Conservation (phyloP, 805 yeast genomes). For the Saccharomycopsis sp. region DNA sequence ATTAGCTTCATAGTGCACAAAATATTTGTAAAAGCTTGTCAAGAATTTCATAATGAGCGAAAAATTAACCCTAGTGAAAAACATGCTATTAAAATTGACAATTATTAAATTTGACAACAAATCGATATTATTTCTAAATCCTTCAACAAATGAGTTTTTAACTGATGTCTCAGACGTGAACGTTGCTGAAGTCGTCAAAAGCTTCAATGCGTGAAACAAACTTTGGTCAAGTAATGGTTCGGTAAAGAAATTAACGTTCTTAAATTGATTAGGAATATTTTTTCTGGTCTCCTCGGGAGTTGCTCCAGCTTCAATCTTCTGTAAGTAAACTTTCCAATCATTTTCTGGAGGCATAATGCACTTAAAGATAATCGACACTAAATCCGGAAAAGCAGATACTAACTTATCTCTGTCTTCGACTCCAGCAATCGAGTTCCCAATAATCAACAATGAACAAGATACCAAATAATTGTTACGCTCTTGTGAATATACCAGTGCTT, state of each 20-base stretch:
- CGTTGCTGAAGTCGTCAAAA: constrained; percentile 6
- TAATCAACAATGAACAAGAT: constrained; percentile 12
- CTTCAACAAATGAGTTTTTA: background rate
- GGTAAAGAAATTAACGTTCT: constrained; percentile 14
- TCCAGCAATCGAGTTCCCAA: constrained; percentile 15
- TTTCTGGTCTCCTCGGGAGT: background rate
- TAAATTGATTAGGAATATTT: background rate
- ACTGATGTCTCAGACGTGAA: background rate
- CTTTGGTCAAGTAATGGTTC: constrained; percentile 20
- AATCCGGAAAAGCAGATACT: constrained; percentile 5
- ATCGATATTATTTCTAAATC: constrained; percentile 6
- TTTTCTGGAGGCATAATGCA: background rate
- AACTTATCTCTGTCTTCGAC: constrained; percentile 9
- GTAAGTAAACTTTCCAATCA: background rate
- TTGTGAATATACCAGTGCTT: background rate
- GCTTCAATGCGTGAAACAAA: constrained; percentile 18
- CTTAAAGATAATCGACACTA: constrained; percentile 2
- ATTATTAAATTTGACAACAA: constrained; percentile 9
- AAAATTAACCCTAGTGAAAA: constrained; percentile 16
- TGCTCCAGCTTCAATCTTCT: background rate
- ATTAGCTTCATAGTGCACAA: constrained; percentile 6
- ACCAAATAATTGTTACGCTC: constrained; percentile 4
- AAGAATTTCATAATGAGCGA: constrained; percentile 13
- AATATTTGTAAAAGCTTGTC: constrained; percentile 14
- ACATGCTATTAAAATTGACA: constrained; percentile 16